phyloP scores from a whole-genome alignment of 2,329 filamentous ascomycete genomes.

The Paecilomyces dactylethromorphus region DNA sequence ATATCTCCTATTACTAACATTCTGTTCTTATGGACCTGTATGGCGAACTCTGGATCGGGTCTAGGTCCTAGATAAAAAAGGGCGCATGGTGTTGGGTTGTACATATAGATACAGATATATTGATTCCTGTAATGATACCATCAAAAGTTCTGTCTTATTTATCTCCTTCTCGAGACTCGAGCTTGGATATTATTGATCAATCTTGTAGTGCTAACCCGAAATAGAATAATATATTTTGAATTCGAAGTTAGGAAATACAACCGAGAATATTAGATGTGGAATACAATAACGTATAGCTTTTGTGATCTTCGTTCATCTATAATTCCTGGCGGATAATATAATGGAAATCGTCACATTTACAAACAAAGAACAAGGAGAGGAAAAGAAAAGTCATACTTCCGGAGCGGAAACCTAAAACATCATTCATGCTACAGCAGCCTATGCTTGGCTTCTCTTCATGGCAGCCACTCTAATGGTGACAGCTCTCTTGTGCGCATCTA shows the following conservation, averaged over 20 bases:
- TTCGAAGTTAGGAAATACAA: not conserved
- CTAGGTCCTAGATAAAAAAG: not conserved
- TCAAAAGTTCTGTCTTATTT: not conserved
- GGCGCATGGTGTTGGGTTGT: not conserved
- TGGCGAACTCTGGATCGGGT: not conserved
- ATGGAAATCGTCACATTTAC: not conserved
- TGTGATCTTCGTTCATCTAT: not conserved
- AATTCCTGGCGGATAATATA: not conserved
- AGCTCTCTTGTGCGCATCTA: conserved; percentile 82
- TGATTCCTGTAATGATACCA: not conserved
- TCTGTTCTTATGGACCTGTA: not conserved
- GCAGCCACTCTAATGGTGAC: conserved; percentile 57
- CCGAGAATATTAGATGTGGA: not conserved
- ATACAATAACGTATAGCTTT: not conserved
- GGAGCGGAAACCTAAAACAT: not conserved
- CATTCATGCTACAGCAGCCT: not conserved
- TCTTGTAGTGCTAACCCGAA: too few species aligned
- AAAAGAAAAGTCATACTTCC: not conserved
- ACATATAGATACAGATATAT: not conserved
- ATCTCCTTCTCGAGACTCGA: too few species aligned
- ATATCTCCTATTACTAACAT: not conserved
- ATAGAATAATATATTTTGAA: too few species aligned
- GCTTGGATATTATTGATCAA: too few species aligned
- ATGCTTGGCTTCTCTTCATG: conserved; percentile 18
- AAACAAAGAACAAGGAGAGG: not conserved